Evolutionary conservation across 2,329 filamentous ascomycete species (phyloP).

Genomic region (Aspergillus luchuensis): DNA sequence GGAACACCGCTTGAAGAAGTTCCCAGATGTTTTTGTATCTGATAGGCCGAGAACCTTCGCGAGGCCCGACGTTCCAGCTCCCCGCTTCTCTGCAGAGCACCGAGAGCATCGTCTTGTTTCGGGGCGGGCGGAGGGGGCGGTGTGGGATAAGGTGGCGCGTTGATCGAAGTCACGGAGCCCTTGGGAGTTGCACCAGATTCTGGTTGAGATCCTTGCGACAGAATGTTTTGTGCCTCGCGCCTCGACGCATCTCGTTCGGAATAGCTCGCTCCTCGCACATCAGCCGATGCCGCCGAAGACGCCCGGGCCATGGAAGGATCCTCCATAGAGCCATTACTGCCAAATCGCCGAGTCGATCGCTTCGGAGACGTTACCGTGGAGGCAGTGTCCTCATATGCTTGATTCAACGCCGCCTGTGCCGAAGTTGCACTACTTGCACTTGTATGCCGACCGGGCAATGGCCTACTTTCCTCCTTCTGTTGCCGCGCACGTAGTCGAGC

Average conservation of each 20-base stretch:
- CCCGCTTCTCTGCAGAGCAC: constrained; percentile 85
- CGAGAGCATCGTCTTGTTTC: constrained; percentile 84
- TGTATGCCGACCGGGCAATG: constrained; percentile 43
- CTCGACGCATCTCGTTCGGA: constrained; percentile 44
- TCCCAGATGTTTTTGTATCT: constrained; percentile 92
- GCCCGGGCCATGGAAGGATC: constrained; percentile 34
- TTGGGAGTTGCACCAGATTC: constrained; percentile 54
- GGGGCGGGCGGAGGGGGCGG: constrained; percentile 78
- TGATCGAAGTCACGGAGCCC: constrained; percentile 28
- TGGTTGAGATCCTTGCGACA: constrained; percentile 67
- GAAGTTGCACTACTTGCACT: constrained; percentile 52
- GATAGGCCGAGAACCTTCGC: constrained; percentile 90
- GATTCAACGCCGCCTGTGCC: constrained; percentile 48
- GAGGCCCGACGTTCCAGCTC: constrained; percentile 92
- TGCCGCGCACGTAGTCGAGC: constrained; percentile 71
- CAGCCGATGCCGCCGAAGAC: constrained; percentile 31
- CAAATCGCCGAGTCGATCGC: constrained; percentile 39
- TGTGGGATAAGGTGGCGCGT: constrained; percentile 57
- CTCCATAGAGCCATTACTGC: constrained; percentile 42
- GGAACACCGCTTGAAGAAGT: constrained; percentile 78
- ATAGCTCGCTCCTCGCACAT: constrained; percentile 33
- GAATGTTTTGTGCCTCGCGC: constrained; percentile 41
- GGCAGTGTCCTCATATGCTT: constrained; percentile 46
- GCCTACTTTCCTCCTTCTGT: constrained; percentile 51
- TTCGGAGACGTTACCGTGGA: constrained; percentile 35